A percentile compares a stretch with the other conserved stretches of the same genome.
These are phyloP conservation scores for Colletotrichum australisinense DNA, from an alignment of 2,329 filamentous ascomycete species.

Conservation along the genomic window DNA sequence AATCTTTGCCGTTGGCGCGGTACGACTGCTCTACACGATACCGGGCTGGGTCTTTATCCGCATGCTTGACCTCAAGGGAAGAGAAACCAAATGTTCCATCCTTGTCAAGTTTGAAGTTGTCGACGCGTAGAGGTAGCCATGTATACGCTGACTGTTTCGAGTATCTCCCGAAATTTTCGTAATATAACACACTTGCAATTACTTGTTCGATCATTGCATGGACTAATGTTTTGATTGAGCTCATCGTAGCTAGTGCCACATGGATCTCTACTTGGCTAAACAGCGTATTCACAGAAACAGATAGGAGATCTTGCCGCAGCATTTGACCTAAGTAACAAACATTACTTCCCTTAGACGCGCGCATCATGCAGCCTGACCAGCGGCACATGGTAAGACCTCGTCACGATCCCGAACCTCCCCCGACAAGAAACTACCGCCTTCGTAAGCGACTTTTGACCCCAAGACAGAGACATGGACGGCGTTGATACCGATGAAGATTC, in stretches of 20 bases:
- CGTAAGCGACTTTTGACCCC: neutral
- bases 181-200: neutral
- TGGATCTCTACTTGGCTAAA: neutral
- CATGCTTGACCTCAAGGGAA: slow-evolving; percentile 73
- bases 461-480: neutral
- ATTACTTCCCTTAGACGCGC: no score
- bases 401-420: slow-evolving; percentile 39
- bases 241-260: neutral
- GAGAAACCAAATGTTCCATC: slow-evolving; percentile 71
- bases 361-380: neutral
- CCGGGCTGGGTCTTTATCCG: slow-evolving; percentile 73
- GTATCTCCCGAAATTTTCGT: neutral
- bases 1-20: slow-evolving; percentile 68
- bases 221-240: neutral
- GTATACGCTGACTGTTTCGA: neutral
- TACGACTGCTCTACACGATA: slow-evolving; percentile 67
- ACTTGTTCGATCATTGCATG: neutral
- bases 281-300: no score
- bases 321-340: no score
- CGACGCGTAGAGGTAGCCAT: slow-evolving; percentile 43
- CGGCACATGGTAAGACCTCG: slow-evolving; percentile 38
- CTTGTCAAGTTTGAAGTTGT: slow-evolving; percentile 70
- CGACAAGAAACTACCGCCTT: slow-evolving; percentile 44
- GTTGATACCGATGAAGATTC: neutral
- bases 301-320: no score